A percentile compares a stretch with the other conserved stretches of the same genome.
phyloP scores from a whole-genome alignment of 108 stramenopile genomes.

The Licmophora abbreviata region DNA sequence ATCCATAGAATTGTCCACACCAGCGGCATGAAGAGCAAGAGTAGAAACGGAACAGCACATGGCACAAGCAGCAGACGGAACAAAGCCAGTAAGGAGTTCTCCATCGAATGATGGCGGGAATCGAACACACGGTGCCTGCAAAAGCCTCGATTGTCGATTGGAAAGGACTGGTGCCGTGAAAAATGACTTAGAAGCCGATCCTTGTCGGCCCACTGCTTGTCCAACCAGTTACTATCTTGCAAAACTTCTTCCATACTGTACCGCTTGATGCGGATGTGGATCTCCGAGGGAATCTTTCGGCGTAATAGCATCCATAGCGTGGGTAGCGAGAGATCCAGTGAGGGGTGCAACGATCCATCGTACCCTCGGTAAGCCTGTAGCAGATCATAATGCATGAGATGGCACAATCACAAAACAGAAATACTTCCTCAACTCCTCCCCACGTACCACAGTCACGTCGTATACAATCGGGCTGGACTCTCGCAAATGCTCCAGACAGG shows the following conservation, averaged over 20 bases:
- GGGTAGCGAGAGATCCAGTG: constrained; percentile 14
- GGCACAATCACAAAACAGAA: background rate
- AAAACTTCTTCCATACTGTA: constrained; percentile 69
- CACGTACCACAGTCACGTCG: constrained; percentile 55
- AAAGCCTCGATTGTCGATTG: constrained; percentile 42
- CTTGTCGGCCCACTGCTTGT: constrained; percentile 75
- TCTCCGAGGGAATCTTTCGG: constrained; percentile 29
- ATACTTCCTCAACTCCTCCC: no score
- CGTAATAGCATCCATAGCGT: constrained; percentile 34
- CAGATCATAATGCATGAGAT: constrained; percentile 1
- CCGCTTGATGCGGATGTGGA: constrained; percentile 59
- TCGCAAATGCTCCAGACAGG: constrained; percentile 53
- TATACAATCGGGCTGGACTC: constrained; percentile 64
- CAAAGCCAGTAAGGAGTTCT: constrained; percentile 31
- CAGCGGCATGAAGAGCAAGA: constrained; percentile 43
- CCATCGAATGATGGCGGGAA: constrained; percentile 30
- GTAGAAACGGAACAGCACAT: constrained; percentile 34
- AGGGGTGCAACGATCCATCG: constrained; percentile 26
- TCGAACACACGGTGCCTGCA: constrained; percentile 36
- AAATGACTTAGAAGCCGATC: constrained; percentile 60
- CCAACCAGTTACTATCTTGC: constrained; percentile 60
- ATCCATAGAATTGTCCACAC: constrained; percentile 34
- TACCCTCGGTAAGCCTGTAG: constrained; percentile 36
- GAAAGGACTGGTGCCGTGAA: constrained; percentile 38
- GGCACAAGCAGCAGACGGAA: constrained; percentile 32